A percentile compares a stretch with the other conserved stretches of the same genome.
phyloP scores from a whole-genome alignment of 140 eudicot species.

The Cichorium intybus region DNA sequence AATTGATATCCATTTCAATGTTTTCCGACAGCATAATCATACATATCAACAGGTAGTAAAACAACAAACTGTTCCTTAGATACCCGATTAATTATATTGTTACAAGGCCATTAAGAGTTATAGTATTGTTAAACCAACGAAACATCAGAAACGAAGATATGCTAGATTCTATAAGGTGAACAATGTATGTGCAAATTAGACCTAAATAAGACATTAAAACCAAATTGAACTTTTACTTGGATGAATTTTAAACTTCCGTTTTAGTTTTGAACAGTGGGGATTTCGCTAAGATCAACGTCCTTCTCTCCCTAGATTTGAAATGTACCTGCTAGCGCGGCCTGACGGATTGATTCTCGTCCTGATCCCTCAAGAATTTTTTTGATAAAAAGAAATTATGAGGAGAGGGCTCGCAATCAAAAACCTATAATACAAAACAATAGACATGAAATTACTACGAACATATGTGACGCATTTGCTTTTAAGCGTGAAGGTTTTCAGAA shows the following conservation, averaged over 20 bases:
- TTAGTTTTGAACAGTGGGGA: not conserved
- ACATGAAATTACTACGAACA: not conserved
- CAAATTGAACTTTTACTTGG: constrained; percentile 1
- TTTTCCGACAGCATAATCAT: not conserved
- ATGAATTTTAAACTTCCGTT: not conserved
- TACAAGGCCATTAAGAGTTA: not conserved
- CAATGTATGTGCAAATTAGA: not conserved
- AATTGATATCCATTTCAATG: not conserved
- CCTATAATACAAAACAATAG: not conserved
- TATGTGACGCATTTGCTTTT: not conserved
- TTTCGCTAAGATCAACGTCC: not conserved
- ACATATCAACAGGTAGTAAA: not conserved
- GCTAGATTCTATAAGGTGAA: constrained; percentile 4
- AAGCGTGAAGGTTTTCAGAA: not conserved
- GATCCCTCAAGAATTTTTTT: not conserved
- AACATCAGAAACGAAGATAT: not conserved
- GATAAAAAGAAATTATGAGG: not conserved
- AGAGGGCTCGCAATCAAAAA: not conserved
- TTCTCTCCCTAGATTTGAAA: not conserved
- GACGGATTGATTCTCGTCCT: not conserved
- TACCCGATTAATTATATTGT: not conserved
- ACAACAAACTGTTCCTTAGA: not conserved
- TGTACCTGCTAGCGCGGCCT: not conserved
- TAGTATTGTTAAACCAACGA: not conserved
- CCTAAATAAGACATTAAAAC: not conserved